Percentiles rank a stretch among this genome's conserved stretches.
phyloP scores from a whole-genome alignment of 78 protist genomes.

The Creolimax fragrantissima region DNA sequence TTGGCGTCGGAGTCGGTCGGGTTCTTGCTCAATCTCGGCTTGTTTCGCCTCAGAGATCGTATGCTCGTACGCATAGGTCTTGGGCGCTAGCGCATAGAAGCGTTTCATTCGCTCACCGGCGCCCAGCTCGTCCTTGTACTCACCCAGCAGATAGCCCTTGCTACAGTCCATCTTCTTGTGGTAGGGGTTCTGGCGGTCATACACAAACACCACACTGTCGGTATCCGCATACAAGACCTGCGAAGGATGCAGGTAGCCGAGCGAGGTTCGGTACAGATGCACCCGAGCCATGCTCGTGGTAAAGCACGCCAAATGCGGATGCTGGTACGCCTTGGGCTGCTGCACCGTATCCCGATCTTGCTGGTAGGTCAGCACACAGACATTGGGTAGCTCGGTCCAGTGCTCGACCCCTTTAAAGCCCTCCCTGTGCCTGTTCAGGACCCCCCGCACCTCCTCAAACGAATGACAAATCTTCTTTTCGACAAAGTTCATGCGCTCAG shows the following conservation, averaged over 20 bases:
- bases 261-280: background rate
- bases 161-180: background rate
- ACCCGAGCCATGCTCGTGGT: background rate
- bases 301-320: background rate
- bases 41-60: background rate
- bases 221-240: background rate
- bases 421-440: no score
- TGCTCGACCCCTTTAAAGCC: background rate
- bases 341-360: background rate
- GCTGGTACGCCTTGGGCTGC: background rate
- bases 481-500: background rate
- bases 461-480: background rate
- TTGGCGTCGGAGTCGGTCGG: background rate
- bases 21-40: background rate
- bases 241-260: background rate
- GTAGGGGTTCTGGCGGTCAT: background rate
- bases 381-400: background rate
- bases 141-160: background rate
- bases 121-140: background rate
- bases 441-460: background rate
- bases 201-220: background rate
- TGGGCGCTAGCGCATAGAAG: background rate
- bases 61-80: background rate
- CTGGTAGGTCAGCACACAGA: background rate
- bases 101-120: background rate